Base-by-base conservation (phyloP, 2,329 filamentous ascomycete species). In the Exophiala oligosperma region DNA sequence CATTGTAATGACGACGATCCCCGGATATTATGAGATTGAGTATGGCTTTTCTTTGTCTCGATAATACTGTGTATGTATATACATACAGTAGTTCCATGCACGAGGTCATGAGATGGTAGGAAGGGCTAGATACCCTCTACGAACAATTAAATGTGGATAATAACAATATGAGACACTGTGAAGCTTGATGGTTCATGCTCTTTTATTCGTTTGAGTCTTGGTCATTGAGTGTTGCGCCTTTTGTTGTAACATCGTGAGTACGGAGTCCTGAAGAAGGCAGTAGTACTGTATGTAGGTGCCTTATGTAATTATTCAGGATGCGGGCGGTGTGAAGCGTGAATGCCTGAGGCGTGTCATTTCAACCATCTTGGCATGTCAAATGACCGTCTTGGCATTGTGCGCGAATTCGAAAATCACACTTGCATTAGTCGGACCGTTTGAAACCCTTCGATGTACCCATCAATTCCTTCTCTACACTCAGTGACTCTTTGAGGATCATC, bases 401-500 rank as follows among this genome's bases (percentile, higher is more conserved):
- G 40, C 32, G 32, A 35, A 43, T 5, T n/a, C n/a, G 40, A 43
- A 43, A 43, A 43, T 43, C 12, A 9, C 4, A 35, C 32, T 35
- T 35, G 32, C 32, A 35, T 35, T 35, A 35, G 32, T 11, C 32
- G n/a, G 46, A 48, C 46, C 14, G 28, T 32, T 32, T 29, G 26
- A 52, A 51, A 44, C 40, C 50, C n/a, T 59, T 61, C 14, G 49
- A 56, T 54, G 47, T 54, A 48, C 54, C 48, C 28, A 61, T 60
- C 59, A 54, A 61, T 65, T 61, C 56, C 38, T 63, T 65, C 59
- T 49, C 57, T 57, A 53, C 54, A 46, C 6, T 23, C 40, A 56
- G 54, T 57, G 54, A 75, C 77, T 80, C 78, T 80, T 80, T 76
- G 78, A 80, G 78, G 78, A 80, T 75, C 74, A 76, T 78, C 77